Evolutionary conservation across 139 green algal genomes (phyloP).

Genomic region (Auxenochlorella protothecoides): DNA sequence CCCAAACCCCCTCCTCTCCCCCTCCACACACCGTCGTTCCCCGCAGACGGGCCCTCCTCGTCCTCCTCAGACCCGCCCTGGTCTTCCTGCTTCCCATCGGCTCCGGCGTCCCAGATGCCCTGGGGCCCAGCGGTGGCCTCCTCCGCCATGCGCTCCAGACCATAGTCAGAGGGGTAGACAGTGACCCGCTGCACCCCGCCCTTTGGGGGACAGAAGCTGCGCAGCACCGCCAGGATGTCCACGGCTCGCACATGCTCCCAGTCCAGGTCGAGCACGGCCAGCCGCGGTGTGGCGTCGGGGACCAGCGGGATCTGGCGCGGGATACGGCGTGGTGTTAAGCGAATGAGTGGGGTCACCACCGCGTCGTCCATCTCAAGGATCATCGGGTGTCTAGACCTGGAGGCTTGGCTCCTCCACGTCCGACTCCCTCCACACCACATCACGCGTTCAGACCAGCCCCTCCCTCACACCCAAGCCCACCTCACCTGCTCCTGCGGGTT

Average conservation of each 20-base stretch:
- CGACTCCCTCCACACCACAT: no score
- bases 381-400: neutral
- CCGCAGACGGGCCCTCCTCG: neutral
- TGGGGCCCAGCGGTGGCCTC: constrained; percentile 65
- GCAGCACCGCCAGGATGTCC: constrained; percentile 72
- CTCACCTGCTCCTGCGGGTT: constrained; percentile 51
- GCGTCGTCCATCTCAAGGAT: neutral
- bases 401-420: neutral
- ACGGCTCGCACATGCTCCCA: constrained; percentile 73
- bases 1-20: no score
- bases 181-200: constrained; percentile 42
- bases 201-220: constrained; percentile 55
- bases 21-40: no score
- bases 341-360: no score
- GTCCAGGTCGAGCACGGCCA: constrained; percentile 86
- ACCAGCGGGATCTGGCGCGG: constrained; percentile 16
- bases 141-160: constrained; percentile 78
- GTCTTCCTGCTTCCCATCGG: no score
- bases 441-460: no score
- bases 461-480: no score
- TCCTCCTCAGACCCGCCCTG: neutral
- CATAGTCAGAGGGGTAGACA: constrained; percentile 91
- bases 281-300: constrained; percentile 25
- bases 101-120: constrained; percentile 16
- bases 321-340: no score